Evolutionary conservation across 352 stramenopile species (phyloP).

Genomic region (Pythium pectinolyticum): DNA sequence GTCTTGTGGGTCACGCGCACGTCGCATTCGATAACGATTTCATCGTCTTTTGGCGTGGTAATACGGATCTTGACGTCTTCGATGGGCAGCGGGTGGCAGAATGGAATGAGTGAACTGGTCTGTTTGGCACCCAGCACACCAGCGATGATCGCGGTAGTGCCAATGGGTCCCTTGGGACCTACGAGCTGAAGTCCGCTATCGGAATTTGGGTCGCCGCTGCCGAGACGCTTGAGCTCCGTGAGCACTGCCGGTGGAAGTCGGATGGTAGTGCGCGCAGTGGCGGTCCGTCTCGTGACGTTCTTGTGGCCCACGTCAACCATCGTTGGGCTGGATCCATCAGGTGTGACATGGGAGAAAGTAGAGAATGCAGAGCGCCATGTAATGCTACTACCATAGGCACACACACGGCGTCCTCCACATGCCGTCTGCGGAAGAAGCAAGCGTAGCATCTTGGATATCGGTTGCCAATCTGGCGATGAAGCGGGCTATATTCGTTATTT

Average conservation of each 20-base stretch:
- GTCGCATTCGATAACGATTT: conserved; percentile 86
- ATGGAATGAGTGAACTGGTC: conserved; percentile 91
- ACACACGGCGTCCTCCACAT: neutral
- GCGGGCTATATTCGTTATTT: no score
- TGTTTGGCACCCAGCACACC: conserved; percentile 93
- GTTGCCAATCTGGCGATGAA: no score
- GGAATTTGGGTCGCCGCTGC: neutral
- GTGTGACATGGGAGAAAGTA: conserved; percentile 53
- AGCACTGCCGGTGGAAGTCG: conserved; percentile 83
- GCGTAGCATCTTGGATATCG: no score
- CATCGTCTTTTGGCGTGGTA: conserved; percentile 42
- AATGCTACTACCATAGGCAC: neutral
- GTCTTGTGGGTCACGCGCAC: conserved; percentile 93
- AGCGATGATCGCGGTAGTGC: conserved; percentile 90
- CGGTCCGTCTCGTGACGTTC: conserved; percentile 71
- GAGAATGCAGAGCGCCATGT: neutral
- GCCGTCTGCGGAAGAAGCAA: neutral
- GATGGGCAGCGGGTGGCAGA: conserved; percentile 93
- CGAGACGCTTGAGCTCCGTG: conserved; percentile 52
- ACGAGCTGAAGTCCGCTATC: conserved; percentile 38
- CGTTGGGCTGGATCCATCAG: conserved; percentile 40
- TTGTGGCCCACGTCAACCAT: conserved; percentile 95
- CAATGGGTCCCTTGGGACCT: conserved; percentile 90
- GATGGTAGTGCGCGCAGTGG: conserved; percentile 84
- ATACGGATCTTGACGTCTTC: conserved; percentile 91